These are phyloP conservation scores for Epichloe scottii DNA, from an alignment of 2,329 filamentous ascomycete genomes.

Conservation along the genomic window DNA sequence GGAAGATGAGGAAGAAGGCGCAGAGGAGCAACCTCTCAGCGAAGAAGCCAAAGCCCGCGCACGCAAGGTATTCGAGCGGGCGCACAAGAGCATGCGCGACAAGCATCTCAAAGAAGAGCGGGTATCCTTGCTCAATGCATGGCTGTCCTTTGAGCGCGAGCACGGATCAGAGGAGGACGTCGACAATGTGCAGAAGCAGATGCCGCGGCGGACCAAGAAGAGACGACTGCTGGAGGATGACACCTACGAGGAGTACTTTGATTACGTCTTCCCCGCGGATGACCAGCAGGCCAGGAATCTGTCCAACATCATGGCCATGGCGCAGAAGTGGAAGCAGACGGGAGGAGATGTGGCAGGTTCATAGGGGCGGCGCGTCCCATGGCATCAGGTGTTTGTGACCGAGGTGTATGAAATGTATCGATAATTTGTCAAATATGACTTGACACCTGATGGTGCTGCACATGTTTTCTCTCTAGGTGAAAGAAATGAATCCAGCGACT, in stretches of 20 bases:
- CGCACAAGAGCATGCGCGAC: constrained; percentile 77
- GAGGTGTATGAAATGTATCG: not conserved
- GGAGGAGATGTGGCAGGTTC: constrained; percentile 23
- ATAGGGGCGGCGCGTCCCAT: constrained; percentile 5
- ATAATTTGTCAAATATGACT: not conserved
- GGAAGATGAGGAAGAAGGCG: constrained; percentile 38
- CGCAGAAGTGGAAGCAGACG: constrained; percentile 71
- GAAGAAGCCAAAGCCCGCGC: constrained; percentile 76
- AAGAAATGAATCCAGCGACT: too few relatives aligned
- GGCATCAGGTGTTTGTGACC: not conserved
- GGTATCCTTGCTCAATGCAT: constrained; percentile 82
- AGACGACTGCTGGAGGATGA: constrained; percentile 84
- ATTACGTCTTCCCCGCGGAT: constrained; percentile 94
- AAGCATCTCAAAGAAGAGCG: constrained; percentile 86
- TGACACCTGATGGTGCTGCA: too few relatives aligned
- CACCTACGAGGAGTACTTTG: constrained; percentile 86
- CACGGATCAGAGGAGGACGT: constrained; percentile 67
- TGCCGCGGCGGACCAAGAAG: constrained; percentile 90
- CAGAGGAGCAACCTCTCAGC: constrained; percentile 57
- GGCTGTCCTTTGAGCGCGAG: constrained; percentile 81
- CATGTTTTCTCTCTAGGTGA: too few relatives aligned
- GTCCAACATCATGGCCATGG: constrained; percentile 72
- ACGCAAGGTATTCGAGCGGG: constrained; percentile 72
- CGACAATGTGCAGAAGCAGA: constrained; percentile 77
- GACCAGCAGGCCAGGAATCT: constrained; percentile 76